Evolutionary conservation across 768 basidiomycete genomes (phyloP), one percentile per base, ranked within the genome.

Genomic region (Dentipellis fragilis): DNA sequence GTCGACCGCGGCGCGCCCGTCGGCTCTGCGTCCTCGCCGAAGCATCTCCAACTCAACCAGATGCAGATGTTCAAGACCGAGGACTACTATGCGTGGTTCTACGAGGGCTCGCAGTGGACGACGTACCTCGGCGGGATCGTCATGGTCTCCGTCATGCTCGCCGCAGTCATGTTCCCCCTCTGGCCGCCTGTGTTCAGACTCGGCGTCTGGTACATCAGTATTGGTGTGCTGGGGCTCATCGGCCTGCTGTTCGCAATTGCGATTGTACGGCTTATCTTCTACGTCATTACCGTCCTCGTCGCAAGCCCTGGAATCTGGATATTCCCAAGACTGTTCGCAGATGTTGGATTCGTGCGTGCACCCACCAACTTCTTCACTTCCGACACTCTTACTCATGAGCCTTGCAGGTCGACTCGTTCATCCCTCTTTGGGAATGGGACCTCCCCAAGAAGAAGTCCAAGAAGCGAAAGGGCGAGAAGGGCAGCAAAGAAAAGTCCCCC

Each of bases 161-260:
- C 88, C 4, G 94, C 90, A 1, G 94, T 97, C 66, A 96, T 99
- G 93, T 99, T 96, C 82, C 96, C 96, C 3, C 79, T 99, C 14
- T 99, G 96, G 96, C 96, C 96, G 1, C 82, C 87, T 50, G 84
- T 83, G 63, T 82, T 99, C 80, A 81, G 95, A 12, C 74, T 94
- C 34, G 94, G 95, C 37, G 95, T 94, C 55, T 97, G 89, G 87
- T 99, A 99, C 70, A 75, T 99, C 60, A 89, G 86, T 62, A 85
- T 97, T 56, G 87, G 73, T 48, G 85, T 93, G 72, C 77, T 99
- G 42, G 89, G 88, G 34, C 76, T 98, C 59, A 80, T 98, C 56
- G 94, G 83, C 36, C 73, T 91, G 56, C 94, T 99, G 75, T 92
- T 98, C 66, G 93, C 69, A 10, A 80, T 97, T 57, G 91, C 93